These are phyloP conservation scores for Solanum pennellii DNA, from an alignment of 257 asterid species.

Conservation along the genomic window DNA sequence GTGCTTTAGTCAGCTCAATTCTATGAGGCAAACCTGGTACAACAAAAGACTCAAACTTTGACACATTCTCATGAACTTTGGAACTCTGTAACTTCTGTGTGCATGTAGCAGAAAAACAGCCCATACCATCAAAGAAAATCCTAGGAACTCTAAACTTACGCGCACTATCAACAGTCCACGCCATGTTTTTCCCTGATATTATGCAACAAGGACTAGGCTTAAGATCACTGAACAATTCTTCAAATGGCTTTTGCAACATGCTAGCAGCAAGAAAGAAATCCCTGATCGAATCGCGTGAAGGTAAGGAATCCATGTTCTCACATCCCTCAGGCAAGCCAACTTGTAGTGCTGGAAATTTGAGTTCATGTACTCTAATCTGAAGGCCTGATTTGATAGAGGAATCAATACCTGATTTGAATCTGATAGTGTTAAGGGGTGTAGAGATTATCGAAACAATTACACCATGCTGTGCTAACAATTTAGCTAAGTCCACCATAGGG, in stretches of 20 bases:
- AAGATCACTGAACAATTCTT: slow-evolving; percentile 6
- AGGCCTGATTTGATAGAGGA: slow-evolving; percentile 24
- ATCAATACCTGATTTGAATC: slow-evolving; percentile 13
- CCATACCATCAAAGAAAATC: slow-evolving; percentile 38
- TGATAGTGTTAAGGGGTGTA: slow-evolving; percentile 30
- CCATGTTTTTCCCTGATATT: slow-evolving; percentile 22
- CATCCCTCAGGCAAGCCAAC: slow-evolving; percentile 48
- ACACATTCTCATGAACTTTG: slow-evolving; percentile 2
- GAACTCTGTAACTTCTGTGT: slow-evolving; percentile 6
- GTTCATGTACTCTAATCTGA: slow-evolving; percentile 17
- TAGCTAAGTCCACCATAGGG: slow-evolving; percentile 76
- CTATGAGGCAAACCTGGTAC: slow-evolving; percentile 26
- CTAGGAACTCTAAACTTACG: slow-evolving; percentile 18
- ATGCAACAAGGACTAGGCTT: slow-evolving; percentile 29
- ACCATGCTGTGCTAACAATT: slow-evolving; percentile 30
- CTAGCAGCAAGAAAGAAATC: slow-evolving; percentile 21
- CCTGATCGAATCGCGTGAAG: slow-evolving; percentile 13
- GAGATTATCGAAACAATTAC: slow-evolving; percentile 17
- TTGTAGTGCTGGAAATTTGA: slow-evolving; percentile 25
- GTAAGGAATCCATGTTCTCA: slow-evolving; percentile 36
- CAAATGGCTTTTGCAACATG: slow-evolving; percentile 21
- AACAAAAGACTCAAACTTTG: slow-evolving; percentile 13
- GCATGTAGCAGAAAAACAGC: slow-evolving; percentile 28
- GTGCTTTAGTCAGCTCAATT: slow-evolving; percentile 18
- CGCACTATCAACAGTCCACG: slow-evolving; percentile 25